phyloP scores from a whole-genome alignment of 2,329 filamentous ascomycete species.

The Leptographium procerum region DNA sequence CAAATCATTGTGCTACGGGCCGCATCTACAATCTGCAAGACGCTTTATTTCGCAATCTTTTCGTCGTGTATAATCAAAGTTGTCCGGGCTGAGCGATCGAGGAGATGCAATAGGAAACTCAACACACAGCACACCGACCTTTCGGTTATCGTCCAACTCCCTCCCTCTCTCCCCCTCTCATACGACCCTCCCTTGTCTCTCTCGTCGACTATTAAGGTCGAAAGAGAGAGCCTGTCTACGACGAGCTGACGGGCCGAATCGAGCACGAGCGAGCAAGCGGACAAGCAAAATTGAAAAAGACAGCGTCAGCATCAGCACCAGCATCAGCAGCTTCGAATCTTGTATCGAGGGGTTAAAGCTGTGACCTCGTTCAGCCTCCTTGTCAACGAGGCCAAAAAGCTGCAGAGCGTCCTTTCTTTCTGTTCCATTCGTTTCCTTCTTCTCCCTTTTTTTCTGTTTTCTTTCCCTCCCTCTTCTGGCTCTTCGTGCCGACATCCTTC shows the following conservation, averaged over 20 bases:
- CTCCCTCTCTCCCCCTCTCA: too few species aligned
- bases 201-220: neutral
- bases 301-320: too few species aligned
- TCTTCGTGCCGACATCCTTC: neutral
- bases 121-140: neutral
- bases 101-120: neutral
- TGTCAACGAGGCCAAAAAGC: too few species aligned
- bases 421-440: neutral
- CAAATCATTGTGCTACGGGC: neutral
- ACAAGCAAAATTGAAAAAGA: neutral
- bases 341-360: too few species aligned
- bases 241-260: neutral
- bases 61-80: neutral
- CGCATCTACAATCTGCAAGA: neutral
- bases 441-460: neutral
- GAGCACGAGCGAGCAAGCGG: neutral
- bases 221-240: neutral
- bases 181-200: neutral
- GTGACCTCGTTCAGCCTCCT: too few species aligned
- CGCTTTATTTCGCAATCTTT: neutral
- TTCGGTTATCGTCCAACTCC: neutral
- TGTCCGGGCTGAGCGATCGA: neutral
- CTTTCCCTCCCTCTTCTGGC: neutral
- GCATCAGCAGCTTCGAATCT: too few species aligned
- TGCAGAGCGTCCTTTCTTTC: too few species aligned